Percentiles rank a stretch among this genome's conserved stretches.
Conservation (phyloP, 345 rosid species). For the Lepidium aucheri region DNA sequence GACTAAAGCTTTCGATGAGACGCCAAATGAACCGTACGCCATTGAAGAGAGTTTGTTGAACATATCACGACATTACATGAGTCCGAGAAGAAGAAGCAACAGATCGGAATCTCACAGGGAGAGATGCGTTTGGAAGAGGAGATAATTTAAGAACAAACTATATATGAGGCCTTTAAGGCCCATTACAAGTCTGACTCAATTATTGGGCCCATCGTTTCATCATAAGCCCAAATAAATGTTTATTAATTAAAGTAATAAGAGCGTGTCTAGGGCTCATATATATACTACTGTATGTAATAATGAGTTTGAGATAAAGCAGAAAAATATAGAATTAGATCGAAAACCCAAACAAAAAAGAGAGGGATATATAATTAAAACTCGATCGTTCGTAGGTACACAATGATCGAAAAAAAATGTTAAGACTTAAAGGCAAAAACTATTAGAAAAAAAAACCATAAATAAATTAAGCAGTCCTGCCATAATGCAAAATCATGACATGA, state of each 20-base stretch:
- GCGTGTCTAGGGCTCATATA: not conserved
- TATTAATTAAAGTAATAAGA: not conserved
- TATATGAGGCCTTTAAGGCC: slow-evolving; percentile 3
- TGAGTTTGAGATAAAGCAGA: not conserved
- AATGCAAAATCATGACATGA: slow-evolving; percentile 87
- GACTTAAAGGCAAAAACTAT: not conserved
- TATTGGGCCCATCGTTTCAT: not conserved
- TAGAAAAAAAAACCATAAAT: not conserved
- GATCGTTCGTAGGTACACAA: slow-evolving; percentile 2
- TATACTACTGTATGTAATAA: too few species aligned
- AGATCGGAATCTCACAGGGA: not conserved
- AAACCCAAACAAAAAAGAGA: slow-evolving; percentile 10
- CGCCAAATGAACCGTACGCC: slow-evolving; percentile 15
- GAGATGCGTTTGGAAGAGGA: slow-evolving; percentile 4
- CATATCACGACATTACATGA: slow-evolving; percentile 15
- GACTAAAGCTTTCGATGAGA: slow-evolving; percentile 28
- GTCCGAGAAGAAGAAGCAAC: slow-evolving; percentile 2
- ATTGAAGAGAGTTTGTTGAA: slow-evolving; percentile 16
- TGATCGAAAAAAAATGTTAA: slow-evolving; percentile 7
- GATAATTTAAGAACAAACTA: not conserved
- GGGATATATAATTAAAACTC: slow-evolving; percentile 7
- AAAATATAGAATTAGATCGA: not conserved
- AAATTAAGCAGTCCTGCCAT: slow-evolving; percentile 47
- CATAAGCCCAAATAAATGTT: not conserved
- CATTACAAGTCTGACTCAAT: not conserved